phyloP scores from a whole-genome alignment of 73 alveolate genomes.

The Paramecium sexaurelia region DNA sequence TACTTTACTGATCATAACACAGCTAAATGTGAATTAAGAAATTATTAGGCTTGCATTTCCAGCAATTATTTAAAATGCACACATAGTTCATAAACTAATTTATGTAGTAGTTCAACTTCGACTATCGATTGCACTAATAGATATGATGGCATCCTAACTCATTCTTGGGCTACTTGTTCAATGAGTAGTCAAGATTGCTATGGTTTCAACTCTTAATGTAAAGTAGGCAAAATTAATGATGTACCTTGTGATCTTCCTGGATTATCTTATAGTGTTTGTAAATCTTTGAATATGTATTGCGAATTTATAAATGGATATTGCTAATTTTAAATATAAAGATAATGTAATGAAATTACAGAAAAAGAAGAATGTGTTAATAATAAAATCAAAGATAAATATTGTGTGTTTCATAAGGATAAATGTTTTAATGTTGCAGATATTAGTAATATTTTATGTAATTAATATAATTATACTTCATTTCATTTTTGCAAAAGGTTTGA shows the following conservation, averaged over 20 bases:
- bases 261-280: neutral
- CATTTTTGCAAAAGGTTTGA: neutral
- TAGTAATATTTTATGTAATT: neutral
- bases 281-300: neutral
- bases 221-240: neutral
- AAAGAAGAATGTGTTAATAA: neutral
- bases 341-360: neutral
- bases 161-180: neutral
- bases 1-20: neutral
- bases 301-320: neutral
- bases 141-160: neutral
- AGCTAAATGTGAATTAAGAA: neutral
- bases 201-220: neutral
- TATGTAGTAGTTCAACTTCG: neutral
- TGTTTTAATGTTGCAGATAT: neutral
- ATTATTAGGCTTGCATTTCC: neutral
- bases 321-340: neutral
- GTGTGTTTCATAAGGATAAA: neutral
- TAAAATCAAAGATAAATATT: neutral
- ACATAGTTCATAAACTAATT: neutral
- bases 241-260: neutral
- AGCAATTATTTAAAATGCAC: neutral
- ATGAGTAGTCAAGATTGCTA: neutral
- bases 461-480: neutral
- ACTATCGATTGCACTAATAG: neutral